Conservation (phyloP, 176 grass and related monocot species). For the Oropetium thomaeum region DNA sequence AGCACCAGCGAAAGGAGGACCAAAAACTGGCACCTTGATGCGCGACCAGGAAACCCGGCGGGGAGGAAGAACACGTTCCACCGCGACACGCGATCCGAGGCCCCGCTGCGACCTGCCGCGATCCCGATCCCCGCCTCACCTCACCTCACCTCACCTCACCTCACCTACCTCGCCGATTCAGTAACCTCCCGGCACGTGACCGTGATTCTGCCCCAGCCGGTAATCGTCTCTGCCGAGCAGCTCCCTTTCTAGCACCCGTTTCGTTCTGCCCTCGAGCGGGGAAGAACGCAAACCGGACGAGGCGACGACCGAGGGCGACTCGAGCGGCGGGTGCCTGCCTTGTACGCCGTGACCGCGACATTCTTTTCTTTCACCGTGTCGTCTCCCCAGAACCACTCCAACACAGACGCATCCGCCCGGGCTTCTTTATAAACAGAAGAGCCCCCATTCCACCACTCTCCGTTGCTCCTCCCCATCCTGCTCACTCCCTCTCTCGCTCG, state of each 20-base stretch:
- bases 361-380: conserved; percentile 44
- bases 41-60: neutral
- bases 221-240: no score
- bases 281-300: neutral
- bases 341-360: conserved; percentile 46
- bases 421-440: neutral
- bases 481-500: neutral
- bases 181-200: neutral
- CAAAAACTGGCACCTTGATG: neutral
- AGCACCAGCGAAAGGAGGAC: neutral
- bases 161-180: neutral
- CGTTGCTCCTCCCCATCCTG: neutral
- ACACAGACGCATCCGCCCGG: neutral
- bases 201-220: no score
- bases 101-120: conserved; percentile 8
- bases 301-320: conserved; percentile 4
- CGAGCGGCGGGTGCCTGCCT: neutral
- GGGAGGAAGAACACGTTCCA: neutral
- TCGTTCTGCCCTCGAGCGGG: neutral
- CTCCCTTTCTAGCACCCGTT: no score
- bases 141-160: neutral
- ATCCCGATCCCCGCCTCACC: conserved; percentile 9
- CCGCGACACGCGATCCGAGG: conserved; percentile 16
- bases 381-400: neutral
- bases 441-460: neutral